phyloP scores from a whole-genome alignment of 768 basidiomycete genomes.

The Xerocomellus chrysenteron region DNA sequence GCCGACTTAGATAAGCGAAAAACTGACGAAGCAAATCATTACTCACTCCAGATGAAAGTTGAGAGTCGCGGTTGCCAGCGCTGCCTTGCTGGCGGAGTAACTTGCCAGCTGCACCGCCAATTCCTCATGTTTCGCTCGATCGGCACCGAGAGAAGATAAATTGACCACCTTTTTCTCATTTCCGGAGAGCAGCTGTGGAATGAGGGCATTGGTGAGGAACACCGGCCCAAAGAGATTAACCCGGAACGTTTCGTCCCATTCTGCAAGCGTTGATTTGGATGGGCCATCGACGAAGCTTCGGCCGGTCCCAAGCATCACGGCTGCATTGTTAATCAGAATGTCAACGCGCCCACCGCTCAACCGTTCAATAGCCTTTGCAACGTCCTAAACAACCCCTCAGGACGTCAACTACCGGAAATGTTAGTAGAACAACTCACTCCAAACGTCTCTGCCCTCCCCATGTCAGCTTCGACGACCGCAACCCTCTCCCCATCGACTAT shows the following conservation, averaged over 20 bases:
- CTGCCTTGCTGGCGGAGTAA: conserved; percentile 8
- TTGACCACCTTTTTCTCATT: conserved; percentile 1
- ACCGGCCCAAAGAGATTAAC: conserved; percentile 8
- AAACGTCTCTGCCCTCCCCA: conserved; percentile 1
- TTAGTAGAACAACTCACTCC: neutral
- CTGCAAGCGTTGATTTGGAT: conserved; percentile 4
- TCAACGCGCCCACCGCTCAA: conserved; percentile 2
- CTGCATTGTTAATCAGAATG: conserved; percentile 4
- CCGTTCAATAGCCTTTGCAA: neutral
- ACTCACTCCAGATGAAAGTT: conserved; percentile 8
- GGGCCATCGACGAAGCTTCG: conserved; percentile 4
- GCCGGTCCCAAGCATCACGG: neutral
- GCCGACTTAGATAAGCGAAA: neutral
- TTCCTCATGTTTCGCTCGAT: neutral
- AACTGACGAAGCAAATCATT: neutral
- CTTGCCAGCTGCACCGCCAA: conserved; percentile 2
- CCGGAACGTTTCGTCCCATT: conserved; percentile 7
- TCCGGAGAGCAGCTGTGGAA: conserved; percentile 3
- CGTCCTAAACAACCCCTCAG: neutral
- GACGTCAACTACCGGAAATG: neutral
- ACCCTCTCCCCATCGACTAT: neutral
- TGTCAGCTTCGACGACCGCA: conserved; percentile 4
- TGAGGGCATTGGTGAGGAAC: conserved; percentile 6
- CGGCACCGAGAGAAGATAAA: conserved; percentile 6
- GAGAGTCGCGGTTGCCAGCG: conserved; percentile 2